Evolutionary conservation across 805 yeast genomes (phyloP).

Genomic region (Ogataea populi-albae): DNA sequence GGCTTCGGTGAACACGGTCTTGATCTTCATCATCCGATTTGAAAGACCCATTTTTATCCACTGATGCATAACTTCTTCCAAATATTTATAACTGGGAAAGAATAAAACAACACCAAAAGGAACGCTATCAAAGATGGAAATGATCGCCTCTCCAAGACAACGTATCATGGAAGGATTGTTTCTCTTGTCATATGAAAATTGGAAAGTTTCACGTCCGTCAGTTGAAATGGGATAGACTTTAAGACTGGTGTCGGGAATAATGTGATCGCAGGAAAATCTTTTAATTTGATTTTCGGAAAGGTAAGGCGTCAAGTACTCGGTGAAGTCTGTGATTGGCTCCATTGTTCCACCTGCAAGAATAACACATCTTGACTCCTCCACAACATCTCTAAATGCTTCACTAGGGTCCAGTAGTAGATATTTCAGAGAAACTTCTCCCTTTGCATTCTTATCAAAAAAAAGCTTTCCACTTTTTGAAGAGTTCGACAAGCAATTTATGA

Average conservation of each 20-base stretch:
- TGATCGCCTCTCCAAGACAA: conserved; percentile 49
- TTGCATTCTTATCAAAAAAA: conserved; percentile 52
- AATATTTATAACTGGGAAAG: conserved; percentile 79
- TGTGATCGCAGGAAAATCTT: conserved; percentile 75
- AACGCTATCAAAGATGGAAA: conserved; percentile 40
- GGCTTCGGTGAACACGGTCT: conserved; percentile 58
- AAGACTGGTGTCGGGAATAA: conserved; percentile 70
- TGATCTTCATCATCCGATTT: conserved; percentile 35
- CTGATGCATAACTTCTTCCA: conserved; percentile 43
- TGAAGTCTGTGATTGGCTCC: conserved; percentile 81
- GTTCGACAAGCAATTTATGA: conserved; percentile 62
- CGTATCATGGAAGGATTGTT: conserved; percentile 42
- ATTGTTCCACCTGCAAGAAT: conserved; percentile 92
- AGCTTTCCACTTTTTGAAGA: conserved; percentile 77
- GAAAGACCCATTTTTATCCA: conserved; percentile 50
- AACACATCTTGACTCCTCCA: conserved; percentile 64
- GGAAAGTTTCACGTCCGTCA: conserved; percentile 36
- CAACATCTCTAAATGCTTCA: conserved; percentile 60
- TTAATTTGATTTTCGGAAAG: conserved; percentile 40
- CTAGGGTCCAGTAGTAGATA: conserved; percentile 82
- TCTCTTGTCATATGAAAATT: conserved; percentile 70
- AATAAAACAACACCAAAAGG: conserved; percentile 81
- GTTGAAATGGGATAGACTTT: conserved; percentile 52
- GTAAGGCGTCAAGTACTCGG: conserved; percentile 63
- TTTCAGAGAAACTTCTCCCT: conserved; percentile 41